Evolutionary conservation across 2,329 filamentous ascomycete genomes (phyloP).

Genomic region (Pestalotiopsis sp.): DNA sequence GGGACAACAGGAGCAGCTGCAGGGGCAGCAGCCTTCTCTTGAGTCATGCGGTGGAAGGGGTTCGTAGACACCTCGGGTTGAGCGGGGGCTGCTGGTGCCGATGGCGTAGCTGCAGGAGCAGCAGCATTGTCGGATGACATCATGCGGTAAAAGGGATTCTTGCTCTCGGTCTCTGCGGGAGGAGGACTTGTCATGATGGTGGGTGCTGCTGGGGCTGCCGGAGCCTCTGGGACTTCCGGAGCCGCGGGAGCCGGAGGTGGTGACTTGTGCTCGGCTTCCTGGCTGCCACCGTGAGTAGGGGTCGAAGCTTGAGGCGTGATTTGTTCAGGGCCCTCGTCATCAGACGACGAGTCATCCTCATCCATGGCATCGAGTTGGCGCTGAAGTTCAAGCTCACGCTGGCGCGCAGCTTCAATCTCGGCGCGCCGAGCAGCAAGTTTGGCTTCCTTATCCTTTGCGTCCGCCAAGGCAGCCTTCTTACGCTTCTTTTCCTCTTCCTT

Average conservation of each 20-base stretch:
- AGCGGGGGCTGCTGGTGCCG: constrained; percentile 41
- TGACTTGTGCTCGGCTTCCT: constrained; percentile 57
- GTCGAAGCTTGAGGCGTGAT: constrained; percentile 66
- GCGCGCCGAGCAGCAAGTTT: constrained; percentile 83
- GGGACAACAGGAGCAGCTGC: constrained; percentile 37
- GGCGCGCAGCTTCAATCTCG: constrained; percentile 88
- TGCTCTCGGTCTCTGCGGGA: constrained; percentile 73
- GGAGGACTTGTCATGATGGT: constrained; percentile 39
- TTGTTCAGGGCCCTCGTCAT: constrained; percentile 76
- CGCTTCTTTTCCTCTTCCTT: constrained; percentile 95
- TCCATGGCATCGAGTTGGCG: constrained; percentile 78
- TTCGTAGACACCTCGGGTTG: constrained; percentile 77
- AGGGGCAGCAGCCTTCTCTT: constrained; percentile 56
- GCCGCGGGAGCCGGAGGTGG: constrained; percentile 55
- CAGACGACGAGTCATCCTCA: constrained; percentile 75
- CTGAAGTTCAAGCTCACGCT: constrained; percentile 87
- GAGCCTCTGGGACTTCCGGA: constrained; percentile 52
- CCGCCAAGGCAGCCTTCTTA: constrained; percentile 85
- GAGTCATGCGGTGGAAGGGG: constrained; percentile 87
- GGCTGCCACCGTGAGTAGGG: constrained; percentile 55
- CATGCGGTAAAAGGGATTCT: constrained; percentile 94
- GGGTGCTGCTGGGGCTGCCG: neutral
- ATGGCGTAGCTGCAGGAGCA: constrained; percentile 40
- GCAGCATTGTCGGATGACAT: constrained; percentile 64
- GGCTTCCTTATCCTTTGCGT: constrained; percentile 86